These are phyloP conservation scores for Naganishia kalamii DNA, from an alignment of 768 basidiomycete species.

Conservation along the genomic window DNA sequence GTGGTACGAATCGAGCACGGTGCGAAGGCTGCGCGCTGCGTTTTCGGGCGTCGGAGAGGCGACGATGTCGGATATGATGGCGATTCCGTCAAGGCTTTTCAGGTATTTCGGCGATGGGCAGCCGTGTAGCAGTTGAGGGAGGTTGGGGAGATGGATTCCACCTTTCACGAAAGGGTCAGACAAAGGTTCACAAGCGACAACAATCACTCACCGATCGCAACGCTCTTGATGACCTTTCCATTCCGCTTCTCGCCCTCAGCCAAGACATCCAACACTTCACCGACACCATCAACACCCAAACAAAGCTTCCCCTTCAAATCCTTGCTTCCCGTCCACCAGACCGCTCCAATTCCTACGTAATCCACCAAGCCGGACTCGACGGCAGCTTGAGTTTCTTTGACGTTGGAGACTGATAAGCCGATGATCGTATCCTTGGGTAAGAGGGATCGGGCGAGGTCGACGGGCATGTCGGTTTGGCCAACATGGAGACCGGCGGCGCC, in stretches of 20 bases:
- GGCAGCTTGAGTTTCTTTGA: constrained; percentile 61
- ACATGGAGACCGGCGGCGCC: constrained; percentile 68
- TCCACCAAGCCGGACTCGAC: constrained; percentile 61
- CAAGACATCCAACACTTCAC: constrained; percentile 59
- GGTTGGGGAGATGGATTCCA: constrained; percentile 74
- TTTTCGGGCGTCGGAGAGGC: constrained; percentile 56
- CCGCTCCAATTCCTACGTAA: constrained; percentile 81
- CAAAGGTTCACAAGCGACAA: too few species aligned
- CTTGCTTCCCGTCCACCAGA: constrained; percentile 76
- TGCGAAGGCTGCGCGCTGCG: constrained; percentile 48
- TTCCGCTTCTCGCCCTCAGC: too few species aligned
- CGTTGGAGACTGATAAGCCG: constrained; percentile 70
- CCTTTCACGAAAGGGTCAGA: constrained; percentile 50
- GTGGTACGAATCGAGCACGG: constrained; percentile 35
- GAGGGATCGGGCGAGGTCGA: constrained; percentile 59
- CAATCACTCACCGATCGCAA: constrained; percentile 74
- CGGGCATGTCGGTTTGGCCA: constrained; percentile 80
- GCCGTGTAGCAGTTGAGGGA: constrained; percentile 68
- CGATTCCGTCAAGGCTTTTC: constrained; percentile 68
- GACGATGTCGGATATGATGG: constrained; percentile 81
- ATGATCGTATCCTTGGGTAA: constrained; percentile 67
- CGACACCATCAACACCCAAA: constrained; percentile 70
- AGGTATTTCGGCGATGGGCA: constrained; percentile 55
- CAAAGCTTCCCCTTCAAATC: constrained; percentile 55
- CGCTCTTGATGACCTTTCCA: too few species aligned